Percentiles rank a stretch among this genome's conserved stretches.
These are phyloP conservation scores for Pythium myriotylum DNA, from an alignment of 352 stramenopile genomes.

Conservation along the genomic window DNA sequence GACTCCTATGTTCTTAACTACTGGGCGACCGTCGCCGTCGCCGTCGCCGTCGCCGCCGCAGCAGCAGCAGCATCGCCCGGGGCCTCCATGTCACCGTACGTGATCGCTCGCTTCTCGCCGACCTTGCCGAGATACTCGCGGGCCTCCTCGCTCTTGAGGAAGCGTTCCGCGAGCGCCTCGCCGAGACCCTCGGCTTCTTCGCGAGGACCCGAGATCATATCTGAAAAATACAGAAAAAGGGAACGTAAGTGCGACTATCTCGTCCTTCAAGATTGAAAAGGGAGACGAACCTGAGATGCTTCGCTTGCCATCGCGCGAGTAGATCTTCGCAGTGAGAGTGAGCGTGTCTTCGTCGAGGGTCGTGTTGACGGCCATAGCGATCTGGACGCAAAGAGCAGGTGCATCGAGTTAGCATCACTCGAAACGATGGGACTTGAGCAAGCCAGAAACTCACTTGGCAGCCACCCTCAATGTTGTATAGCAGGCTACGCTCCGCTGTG, in stretches of 20 bases:
- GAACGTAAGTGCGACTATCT: no score
- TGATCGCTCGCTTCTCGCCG: constrained; percentile 73
- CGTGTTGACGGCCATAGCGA: constrained; percentile 83
- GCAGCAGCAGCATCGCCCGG: constrained; percentile 67
- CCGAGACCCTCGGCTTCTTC: constrained; percentile 62
- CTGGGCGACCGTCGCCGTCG: constrained; percentile 33
- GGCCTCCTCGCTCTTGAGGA: constrained; percentile 58
- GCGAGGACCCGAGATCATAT: constrained; percentile 59
- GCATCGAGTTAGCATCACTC: no score
- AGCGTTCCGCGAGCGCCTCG: constrained; percentile 62
- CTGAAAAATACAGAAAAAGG: constrained; percentile 11
- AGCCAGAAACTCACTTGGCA: constrained; percentile 64
- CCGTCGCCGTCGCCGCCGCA: constrained; percentile 38
- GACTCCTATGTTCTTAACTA: constrained; percentile 2
- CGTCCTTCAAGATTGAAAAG: not conserved
- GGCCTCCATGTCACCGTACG: constrained; percentile 70
- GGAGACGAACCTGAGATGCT: constrained; percentile 43
- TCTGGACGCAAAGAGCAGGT: constrained; percentile 42
- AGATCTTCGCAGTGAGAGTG: constrained; percentile 67
- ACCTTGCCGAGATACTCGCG: constrained; percentile 59
- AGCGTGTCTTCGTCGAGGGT: constrained; percentile 63
- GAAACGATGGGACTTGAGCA: not conserved
- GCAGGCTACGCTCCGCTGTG: constrained; percentile 79
- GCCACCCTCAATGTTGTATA: constrained; percentile 82
- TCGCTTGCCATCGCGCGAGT: constrained; percentile 75